Base-by-base conservation (phyloP, 1,284 basidiomycete genomes). In the Trichosporon coremiiforme region DNA sequence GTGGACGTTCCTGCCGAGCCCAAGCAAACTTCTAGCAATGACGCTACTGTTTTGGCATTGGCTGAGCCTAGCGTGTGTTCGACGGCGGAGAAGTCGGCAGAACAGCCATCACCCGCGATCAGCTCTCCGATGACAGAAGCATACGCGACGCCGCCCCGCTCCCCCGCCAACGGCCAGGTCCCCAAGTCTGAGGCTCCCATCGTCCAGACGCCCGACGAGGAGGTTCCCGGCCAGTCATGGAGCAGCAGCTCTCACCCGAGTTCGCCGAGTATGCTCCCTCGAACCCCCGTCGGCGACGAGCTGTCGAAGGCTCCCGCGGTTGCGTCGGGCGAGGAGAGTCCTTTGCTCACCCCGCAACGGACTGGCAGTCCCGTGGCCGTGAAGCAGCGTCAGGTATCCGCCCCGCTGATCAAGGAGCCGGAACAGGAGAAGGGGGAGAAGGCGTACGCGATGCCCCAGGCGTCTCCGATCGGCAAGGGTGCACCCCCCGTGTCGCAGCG, bases 351-450 rank as follows among this genome's bases (percentile, higher is more conserved):
- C 31, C 57, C 57, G 31, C 29, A 33, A 17, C 57, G 57, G 2
- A 60, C 57, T 17, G 57, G 57, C 57, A 33, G 29, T 9, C 57
- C 57, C 4, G 31, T 60, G 17, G n/a, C n/a, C n/a, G 31, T 35
- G 57, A 60, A 60, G 57, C 57, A 60, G 57, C 57, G 57, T 15
- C 29, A 60, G 3, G 57, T 35, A 0, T 60, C 57, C 4, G 53
- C 53, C 12, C 53, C 57, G 17, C 29, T 60, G 57, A 60, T 60
- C 57, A 60, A 33, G 57, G 57, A 60, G 13, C 31, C 57, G 29
- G 25, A 57, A 1, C 31, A 17, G 29, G 57, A 60, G 29, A 31
- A 33, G 15, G n/a, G 8, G 33, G 33, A 33, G 33, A 33, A 33
- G n/a, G n/a, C n/a, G 17, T 13, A 60, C 15, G 29, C 36, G 36